A percentile compares a stretch with the other conserved stretches of the same genome.
These are phyloP conservation scores for Penicillium antarcticum DNA, from an alignment of 495 filamentous ascomycete species.

Conservation along the genomic window DNA sequence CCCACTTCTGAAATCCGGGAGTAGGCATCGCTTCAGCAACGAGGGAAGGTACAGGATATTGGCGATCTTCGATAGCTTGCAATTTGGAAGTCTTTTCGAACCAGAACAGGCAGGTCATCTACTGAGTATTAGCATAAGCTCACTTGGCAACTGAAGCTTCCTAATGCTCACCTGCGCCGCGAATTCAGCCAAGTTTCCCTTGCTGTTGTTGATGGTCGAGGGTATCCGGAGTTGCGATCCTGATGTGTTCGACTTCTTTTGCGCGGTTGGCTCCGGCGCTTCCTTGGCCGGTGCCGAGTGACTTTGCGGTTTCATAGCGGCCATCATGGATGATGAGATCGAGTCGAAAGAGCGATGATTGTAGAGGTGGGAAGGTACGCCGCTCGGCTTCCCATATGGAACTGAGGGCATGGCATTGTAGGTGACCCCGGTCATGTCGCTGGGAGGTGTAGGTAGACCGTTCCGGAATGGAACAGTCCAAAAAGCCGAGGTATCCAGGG, in stretches of 20 bases:
- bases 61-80: conserved; percentile 65
- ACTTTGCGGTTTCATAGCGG: conserved; percentile 23
- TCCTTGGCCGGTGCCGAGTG: conserved; percentile 24
- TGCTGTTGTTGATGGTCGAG: conserved; percentile 65
- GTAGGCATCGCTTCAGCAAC: conserved; percentile 71
- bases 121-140: not conserved
- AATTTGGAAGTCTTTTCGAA: conserved; percentile 85
- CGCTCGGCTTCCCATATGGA: conserved; percentile 31
- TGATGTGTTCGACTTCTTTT: conserved; percentile 40
- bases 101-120: conserved; percentile 98
- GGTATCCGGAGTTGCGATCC: conserved; percentile 70
- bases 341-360: conserved; percentile 26
- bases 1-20: conserved; percentile 87
- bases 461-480: conserved; percentile 42
- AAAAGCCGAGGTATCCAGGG: conserved; percentile 17
- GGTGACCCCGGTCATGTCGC: conserved; percentile 48
- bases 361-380: conserved; percentile 28
- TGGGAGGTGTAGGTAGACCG: conserved; percentile 50
- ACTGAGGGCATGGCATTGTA: conserved; percentile 37
- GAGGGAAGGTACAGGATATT: conserved; percentile 49
- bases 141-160: not conserved
- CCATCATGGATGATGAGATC: conserved; percentile 21
- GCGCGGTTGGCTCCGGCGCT: conserved; percentile 16
- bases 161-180: conserved; percentile 65
- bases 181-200: conserved; percentile 75